phyloP scores from a whole-genome alignment of 768 basidiomycete species.

The Auricularia cornea region DNA sequence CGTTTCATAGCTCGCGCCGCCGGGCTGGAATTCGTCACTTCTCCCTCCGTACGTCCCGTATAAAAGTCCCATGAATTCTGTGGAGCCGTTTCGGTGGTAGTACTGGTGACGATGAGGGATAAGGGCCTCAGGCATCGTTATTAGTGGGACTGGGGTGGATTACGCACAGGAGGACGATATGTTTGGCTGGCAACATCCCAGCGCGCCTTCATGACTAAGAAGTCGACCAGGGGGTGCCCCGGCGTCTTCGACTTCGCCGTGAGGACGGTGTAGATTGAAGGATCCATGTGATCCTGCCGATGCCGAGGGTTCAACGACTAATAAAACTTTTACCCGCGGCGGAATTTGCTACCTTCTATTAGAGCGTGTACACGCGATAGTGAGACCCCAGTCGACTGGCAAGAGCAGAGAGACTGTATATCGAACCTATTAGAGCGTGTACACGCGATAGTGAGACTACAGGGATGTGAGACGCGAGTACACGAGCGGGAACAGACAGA shows the following conservation, averaged over 20 bases:
- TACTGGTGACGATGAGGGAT: slow-evolving; percentile 29
- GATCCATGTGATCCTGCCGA: not conserved
- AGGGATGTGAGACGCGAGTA: too few species aligned
- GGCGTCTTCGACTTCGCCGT: slow-evolving; percentile 55
- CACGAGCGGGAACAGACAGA: too few species aligned
- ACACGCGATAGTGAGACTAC: too few species aligned
- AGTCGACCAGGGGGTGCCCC: slow-evolving; percentile 51
- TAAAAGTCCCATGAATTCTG: slow-evolving; percentile 58
- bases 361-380: not conserved
- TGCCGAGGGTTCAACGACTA: not conserved
- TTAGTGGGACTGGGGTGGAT: not conserved
- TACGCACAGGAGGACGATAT: slow-evolving; percentile 50
- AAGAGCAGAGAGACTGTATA: too few species aligned
- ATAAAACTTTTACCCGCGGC: too few species aligned
- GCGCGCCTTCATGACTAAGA: slow-evolving; percentile 54
- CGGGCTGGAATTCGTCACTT: slow-evolving; percentile 53
- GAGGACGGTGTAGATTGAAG: slow-evolving; percentile 56
- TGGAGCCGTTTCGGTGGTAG: slow-evolving; percentile 55
- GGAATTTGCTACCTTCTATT: too few species aligned
- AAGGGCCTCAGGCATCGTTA: too few species aligned
- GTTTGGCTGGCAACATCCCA: slow-evolving; percentile 56
- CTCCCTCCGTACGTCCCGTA: slow-evolving; percentile 56
- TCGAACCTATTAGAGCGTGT: too few species aligned
- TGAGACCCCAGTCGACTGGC: not conserved
- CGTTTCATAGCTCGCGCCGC: slow-evolving; percentile 53